Evolutionary conservation across 768 basidiomycete genomes (phyloP).

Genomic region (Collybiopsis confluens): DNA sequence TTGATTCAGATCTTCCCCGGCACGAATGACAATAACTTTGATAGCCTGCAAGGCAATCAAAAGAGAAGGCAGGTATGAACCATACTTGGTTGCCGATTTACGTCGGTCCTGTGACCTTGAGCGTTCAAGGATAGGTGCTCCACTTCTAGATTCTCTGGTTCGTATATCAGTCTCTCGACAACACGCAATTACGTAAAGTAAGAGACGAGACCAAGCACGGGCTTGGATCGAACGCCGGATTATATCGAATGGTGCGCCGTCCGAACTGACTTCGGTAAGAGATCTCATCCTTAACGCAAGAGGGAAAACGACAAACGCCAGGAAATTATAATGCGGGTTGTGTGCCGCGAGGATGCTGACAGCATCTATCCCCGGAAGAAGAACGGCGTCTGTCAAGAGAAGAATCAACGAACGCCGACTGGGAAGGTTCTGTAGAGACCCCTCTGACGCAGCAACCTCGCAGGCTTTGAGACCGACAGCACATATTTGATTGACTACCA

Average conservation of each 20-base stretch:
- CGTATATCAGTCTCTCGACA: conserved; percentile 34
- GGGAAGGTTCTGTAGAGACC: conserved; percentile 33
- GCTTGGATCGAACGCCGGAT: conserved; percentile 43
- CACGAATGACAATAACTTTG: conserved; percentile 63
- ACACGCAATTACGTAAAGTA: conserved; percentile 53
- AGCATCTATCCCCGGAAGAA: conserved; percentile 48
- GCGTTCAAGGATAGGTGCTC: conserved; percentile 27
- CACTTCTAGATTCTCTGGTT: conserved; percentile 11
- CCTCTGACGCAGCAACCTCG: conserved; percentile 38
- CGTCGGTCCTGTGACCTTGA: conserved; percentile 42
- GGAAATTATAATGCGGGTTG: conserved; percentile 51
- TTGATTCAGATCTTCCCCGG: conserved; percentile 52
- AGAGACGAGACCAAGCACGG: conserved; percentile 57
- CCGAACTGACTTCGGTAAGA: conserved; percentile 35
- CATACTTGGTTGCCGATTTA: conserved; percentile 9
- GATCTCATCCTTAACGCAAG: conserved; percentile 53
- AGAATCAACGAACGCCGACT: conserved; percentile 36
- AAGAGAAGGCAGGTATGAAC: conserved; percentile 34
- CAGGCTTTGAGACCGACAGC: conserved; percentile 44
- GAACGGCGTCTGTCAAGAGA: conserved; percentile 40
- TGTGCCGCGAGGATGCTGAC: conserved; percentile 54
- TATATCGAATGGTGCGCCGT: conserved; percentile 37
- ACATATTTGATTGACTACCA: conserved; percentile 43
- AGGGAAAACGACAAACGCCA: conserved; percentile 63
- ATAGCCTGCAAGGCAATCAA: conserved; percentile 60